Evolutionary conservation across 2,329 filamentous ascomycete genomes (phyloP), one percentile per base, ranked within the genome.

Genomic region (Tolypocladium ovalisporum): DNA sequence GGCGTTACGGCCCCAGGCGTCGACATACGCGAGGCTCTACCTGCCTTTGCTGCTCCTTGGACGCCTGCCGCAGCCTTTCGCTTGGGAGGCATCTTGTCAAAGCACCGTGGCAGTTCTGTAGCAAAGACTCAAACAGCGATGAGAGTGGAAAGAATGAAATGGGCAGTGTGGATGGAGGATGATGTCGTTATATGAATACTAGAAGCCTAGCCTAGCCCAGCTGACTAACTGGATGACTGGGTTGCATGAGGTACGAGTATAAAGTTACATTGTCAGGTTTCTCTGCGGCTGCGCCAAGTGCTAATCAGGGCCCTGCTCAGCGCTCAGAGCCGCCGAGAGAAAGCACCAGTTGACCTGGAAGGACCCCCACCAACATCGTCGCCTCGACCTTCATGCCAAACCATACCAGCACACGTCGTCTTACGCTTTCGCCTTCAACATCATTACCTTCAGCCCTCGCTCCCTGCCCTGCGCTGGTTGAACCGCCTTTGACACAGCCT

Each of bases 71-170:
- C 67, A 60, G 86, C 86, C 75, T 90, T 90, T 68, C 87, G 81
- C 75, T 90, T 90, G 22, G 80, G 77, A 61, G 87, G 82, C 87
- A 90, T 90, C 29, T 59, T 60, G 54, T 39, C 56, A 54, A 49
- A 58, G 58, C 69, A 62, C 59, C 53, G 62, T 52, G 51, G 56
- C 47, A 61, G 52, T 56, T 56, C 42, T 2, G 36, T 52, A 40
- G 52, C 55, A 37, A 53, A 54, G 27, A 12, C 19, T 34, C 27
- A 34, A 22, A 9, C 27, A 40, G 32, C 29, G 34, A 49, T 24
- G 22, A 24, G 36, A 22, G 49, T 39, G 52, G 27, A 24, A 56
- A 59, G 44, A 58, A 27, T 3, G 15, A 13, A 10, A 12, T 52
- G 39, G 29, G 15, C 15, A 47, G 19, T 3, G 27, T n/a, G 44